Percentiles rank a stretch among this genome's conserved stretches.
Evolutionary conservation across 176 grass and related monocot genomes (phyloP).

Genomic region (Triticum aestivum): IWGSC_CS_RefSeq_v2.1 NC_057797.1:775606314-775606813

Average conservation of each 20-base stretch:
- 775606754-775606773: too few species aligned
- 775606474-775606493: slow-evolving; percentile 36
- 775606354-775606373: slow-evolving; percentile 65
- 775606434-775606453: too few species aligned
- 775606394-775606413: not conserved
- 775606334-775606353: slow-evolving; percentile 84
- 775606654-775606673: not conserved
- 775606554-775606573: slow-evolving; percentile 47
- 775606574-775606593: slow-evolving; percentile 3
- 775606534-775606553: slow-evolving; percentile 65
- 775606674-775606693: not conserved
- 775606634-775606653: not conserved
- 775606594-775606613: too few species aligned
- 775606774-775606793: too few species aligned
- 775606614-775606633: not conserved
- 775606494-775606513: slow-evolving; percentile 79
- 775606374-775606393: slow-evolving; percentile 46
- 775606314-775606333: slow-evolving; percentile 94
- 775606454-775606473: not conserved
- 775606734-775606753: not conserved
- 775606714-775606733: not conserved
- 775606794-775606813: not conserved
- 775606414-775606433: not conserved
- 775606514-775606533: slow-evolving; percentile 88
- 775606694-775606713: not conserved